Percentiles rank a stretch among this genome's conserved stretches.
phyloP scores from a whole-genome alignment of 139 green algal genomes.

The Bryopsis sp. region DNA sequence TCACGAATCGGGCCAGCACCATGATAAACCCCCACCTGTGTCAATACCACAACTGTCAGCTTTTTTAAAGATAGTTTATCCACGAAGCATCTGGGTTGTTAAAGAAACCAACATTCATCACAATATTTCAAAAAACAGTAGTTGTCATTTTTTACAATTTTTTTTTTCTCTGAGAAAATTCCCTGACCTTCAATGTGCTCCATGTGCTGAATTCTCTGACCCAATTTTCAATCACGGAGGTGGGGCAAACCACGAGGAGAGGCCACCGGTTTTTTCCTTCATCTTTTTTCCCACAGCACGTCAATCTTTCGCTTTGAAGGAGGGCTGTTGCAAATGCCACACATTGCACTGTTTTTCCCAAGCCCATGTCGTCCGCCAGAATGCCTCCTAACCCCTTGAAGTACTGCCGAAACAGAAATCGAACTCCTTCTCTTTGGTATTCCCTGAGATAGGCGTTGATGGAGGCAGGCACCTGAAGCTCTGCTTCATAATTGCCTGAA shows the following conservation, averaged over 20 bases:
- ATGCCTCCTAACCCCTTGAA: slow-evolving; percentile 30
- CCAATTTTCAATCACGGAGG: slow-evolving; percentile 42
- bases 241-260: slow-evolving; percentile 58
- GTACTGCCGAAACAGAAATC: slow-evolving; percentile 47
- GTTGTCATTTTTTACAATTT: not conserved
- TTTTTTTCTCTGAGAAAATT: too few relatives aligned
- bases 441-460: slow-evolving; percentile 40
- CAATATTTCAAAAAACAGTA: not conserved
- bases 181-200: slow-evolving; percentile 24
- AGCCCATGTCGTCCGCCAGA: slow-evolving; percentile 61
- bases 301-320: too few relatives aligned
- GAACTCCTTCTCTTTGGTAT: slow-evolving; percentile 53
- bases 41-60: not conserved
- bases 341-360: slow-evolving; percentile 67
- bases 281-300: slow-evolving; percentile 35
- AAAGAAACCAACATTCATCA: not conserved
- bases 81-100: not conserved
- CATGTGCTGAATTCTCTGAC: slow-evolving; percentile 27
- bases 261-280: slow-evolving; percentile 17
- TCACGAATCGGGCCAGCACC: not conserved
- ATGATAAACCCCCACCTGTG: not conserved
- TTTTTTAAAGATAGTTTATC: not conserved
- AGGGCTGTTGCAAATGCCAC: slow-evolving; percentile 56
- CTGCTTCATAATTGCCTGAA: too few relatives aligned
- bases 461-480: slow-evolving; percentile 36